These are phyloP conservation scores for Ceratocystis ficicola DNA, from an alignment of 2,329 filamentous ascomycete genomes.

Conservation along the genomic window DNA sequence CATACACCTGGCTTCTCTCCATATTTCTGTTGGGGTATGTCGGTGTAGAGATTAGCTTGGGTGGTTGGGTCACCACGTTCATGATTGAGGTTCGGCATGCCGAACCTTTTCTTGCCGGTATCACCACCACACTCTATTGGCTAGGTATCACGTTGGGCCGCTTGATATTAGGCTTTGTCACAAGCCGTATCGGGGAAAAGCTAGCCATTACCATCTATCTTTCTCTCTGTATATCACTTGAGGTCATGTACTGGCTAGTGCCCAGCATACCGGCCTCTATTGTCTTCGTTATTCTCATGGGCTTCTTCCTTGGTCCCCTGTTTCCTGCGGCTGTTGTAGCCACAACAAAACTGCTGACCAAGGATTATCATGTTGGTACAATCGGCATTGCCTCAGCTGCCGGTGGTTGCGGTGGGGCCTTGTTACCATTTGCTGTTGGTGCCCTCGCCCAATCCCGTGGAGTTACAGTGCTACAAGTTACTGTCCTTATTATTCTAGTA, in stretches of 20 bases:
- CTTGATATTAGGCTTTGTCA: slow-evolving; percentile 62
- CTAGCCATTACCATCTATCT: slow-evolving; percentile 52
- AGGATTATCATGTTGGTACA: slow-evolving; percentile 61
- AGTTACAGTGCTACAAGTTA: slow-evolving; percentile 45
- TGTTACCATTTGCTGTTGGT: slow-evolving; percentile 55
- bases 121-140: slow-evolving; percentile 74
- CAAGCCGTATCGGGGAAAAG: slow-evolving; percentile 61
- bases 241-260: slow-evolving; percentile 71
- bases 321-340: slow-evolving; percentile 65
- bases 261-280: slow-evolving; percentile 63
- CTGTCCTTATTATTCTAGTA: slow-evolving; percentile 39
- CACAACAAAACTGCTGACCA: slow-evolving; percentile 61
- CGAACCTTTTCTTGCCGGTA: slow-evolving; percentile 56
- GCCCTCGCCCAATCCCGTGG: slow-evolving; percentile 50
- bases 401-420: slow-evolving; percentile 59
- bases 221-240: slow-evolving; percentile 46
- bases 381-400: slow-evolving; percentile 73
- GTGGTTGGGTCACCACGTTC: slow-evolving; percentile 72
- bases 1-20: slow-evolving; percentile 59
- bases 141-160: slow-evolving; percentile 66
- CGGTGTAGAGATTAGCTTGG: slow-evolving; percentile 62
- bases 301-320: slow-evolving; percentile 68
- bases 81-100: slow-evolving; percentile 69
- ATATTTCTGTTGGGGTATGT: slow-evolving; percentile 69
- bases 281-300: slow-evolving; percentile 57